Conservation (phyloP, 163 green algal species). For the Volvox carteri region DNA sequence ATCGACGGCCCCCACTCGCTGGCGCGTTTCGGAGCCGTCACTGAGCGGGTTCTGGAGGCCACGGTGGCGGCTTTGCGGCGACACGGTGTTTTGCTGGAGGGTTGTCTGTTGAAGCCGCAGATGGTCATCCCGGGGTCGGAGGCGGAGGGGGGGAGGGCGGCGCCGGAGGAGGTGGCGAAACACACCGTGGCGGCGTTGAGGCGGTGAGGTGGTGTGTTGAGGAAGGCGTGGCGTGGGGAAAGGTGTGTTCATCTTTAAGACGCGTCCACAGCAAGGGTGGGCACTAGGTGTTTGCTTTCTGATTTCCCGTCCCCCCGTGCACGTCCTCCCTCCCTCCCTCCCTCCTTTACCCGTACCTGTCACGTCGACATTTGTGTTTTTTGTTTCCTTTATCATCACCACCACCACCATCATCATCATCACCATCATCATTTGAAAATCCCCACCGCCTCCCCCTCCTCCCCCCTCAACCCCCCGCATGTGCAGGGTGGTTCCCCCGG, state of each 20-base stretch:
- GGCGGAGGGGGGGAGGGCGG: slow-evolving; percentile 43
- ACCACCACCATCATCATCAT: no score
- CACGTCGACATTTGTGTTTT: no score
- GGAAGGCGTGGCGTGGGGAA: background rate
- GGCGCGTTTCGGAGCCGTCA: slow-evolving; percentile 55
- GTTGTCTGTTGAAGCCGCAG: slow-evolving; percentile 88
- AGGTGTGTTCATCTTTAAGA: no score
- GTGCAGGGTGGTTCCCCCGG: slow-evolving; percentile 81
- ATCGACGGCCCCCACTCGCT: slow-evolving; percentile 84
- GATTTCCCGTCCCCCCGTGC: no score
- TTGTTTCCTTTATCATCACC: no score
- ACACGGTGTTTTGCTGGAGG: slow-evolving; percentile 84
- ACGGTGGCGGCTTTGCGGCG: slow-evolving; percentile 75
- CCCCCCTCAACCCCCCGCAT: background rate
- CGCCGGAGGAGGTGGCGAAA: slow-evolving; percentile 75
- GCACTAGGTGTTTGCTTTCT: no score
- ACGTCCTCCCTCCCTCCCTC: no score
- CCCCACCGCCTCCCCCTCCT: background rate
- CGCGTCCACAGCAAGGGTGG: no score
- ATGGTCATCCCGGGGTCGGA: slow-evolving; percentile 85
- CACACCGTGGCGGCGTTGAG: slow-evolving; percentile 80
- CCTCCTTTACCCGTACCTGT: no score
- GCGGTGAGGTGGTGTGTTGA: slow-evolving; percentile 46
- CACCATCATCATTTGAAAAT: no score
- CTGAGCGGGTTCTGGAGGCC: slow-evolving; percentile 63